Conservation (phyloP, 768 basidiomycete genomes). For the Tylopilus felleus region DNA sequence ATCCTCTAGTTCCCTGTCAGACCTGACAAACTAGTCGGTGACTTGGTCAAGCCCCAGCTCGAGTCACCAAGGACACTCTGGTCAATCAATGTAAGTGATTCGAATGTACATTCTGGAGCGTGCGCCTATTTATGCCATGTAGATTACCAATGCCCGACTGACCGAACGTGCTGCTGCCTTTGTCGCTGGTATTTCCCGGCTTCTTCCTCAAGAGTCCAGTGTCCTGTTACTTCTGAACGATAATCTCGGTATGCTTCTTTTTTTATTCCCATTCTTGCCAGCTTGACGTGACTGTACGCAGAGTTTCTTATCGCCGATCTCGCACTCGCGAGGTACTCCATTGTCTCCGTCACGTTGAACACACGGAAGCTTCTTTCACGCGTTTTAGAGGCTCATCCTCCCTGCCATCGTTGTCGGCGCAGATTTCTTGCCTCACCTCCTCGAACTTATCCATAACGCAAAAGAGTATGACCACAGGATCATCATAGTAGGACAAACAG, state of each 20-base stretch:
- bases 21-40: constrained; percentile 63
- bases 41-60: constrained; percentile 63
- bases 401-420: constrained; percentile 75
- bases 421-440: constrained; percentile 59
- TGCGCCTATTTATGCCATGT: neutral
- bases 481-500: constrained; percentile 69
- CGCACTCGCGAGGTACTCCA: constrained; percentile 67
- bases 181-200: constrained; percentile 65
- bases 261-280: neutral
- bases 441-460: constrained; percentile 69
- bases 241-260: constrained; percentile 54
- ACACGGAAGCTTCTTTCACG: constrained; percentile 61
- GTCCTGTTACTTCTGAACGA: constrained; percentile 80
- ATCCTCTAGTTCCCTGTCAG: constrained; percentile 61
- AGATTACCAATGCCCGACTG: constrained; percentile 75
- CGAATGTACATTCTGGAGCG: neutral
- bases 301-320: constrained; percentile 81
- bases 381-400: constrained; percentile 61
- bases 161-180: constrained; percentile 69
- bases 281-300: constrained; percentile 24
- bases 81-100: constrained; percentile 60
- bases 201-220: constrained; percentile 56
- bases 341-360: constrained; percentile 63
- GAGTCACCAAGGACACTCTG: constrained; percentile 73
- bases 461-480: constrained; percentile 53